Percentiles rank a stretch among this genome's conserved stretches.
Conservation (phyloP, 1,284 basidiomycete genomes). For the Gomphus bonarii region DNA sequence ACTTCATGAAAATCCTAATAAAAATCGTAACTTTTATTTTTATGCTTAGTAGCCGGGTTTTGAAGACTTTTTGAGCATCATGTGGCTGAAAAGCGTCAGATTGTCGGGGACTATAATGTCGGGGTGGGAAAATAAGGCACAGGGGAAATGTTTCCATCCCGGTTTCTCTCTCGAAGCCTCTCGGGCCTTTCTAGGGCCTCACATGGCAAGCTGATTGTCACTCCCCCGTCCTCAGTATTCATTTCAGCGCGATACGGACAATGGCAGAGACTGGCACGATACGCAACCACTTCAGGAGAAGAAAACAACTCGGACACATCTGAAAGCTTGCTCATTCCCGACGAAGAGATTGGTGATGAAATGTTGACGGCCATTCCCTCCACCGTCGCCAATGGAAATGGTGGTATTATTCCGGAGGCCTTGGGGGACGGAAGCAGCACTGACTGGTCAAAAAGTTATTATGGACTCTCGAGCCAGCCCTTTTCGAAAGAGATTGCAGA, state of each 20-base stretch:
- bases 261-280: neutral
- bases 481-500: conserved; percentile 74
- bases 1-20: too few species aligned
- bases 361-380: neutral
- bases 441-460: conserved; percentile 87
- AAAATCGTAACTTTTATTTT: too few species aligned
- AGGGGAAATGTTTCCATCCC: neutral
- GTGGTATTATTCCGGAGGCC: neutral
- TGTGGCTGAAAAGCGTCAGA: too few species aligned
- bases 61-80: too few species aligned
- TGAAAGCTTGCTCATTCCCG: neutral
- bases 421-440: conserved; percentile 23
- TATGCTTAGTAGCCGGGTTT: too few species aligned
- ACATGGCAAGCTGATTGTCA: neutral
- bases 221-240: neutral
- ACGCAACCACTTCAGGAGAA: neutral
- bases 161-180: neutral
- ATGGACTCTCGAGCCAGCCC: conserved; percentile 70
- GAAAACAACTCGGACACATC: neutral
- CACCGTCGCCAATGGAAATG: neutral
- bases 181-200: neutral
- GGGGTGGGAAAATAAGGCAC: too few species aligned
- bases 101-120: too few species aligned
- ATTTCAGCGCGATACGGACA: neutral
- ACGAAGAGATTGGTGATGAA: neutral